phyloP scores from a whole-genome alignment of 2,329 filamentous ascomycete genomes.

The Helicocarpus griseus region DNA sequence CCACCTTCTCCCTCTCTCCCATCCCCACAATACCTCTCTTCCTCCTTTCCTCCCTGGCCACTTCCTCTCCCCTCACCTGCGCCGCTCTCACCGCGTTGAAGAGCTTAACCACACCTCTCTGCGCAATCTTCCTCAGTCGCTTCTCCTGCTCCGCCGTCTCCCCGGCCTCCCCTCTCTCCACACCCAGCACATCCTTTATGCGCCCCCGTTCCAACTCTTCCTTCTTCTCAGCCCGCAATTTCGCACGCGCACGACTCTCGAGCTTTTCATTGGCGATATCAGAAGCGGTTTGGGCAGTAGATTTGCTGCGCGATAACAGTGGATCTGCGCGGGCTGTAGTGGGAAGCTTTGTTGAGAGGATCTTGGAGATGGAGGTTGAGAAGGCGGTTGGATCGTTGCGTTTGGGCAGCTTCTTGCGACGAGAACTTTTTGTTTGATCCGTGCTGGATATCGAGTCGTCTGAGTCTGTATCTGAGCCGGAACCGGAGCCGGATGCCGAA shows the following conservation, averaged over 20 bases:
- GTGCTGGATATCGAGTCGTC: constrained; percentile 29
- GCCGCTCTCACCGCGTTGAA: constrained; percentile 93
- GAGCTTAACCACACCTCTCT: constrained; percentile 87
- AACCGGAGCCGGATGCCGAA: constrained; percentile 23
- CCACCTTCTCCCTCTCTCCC: constrained; percentile 69
- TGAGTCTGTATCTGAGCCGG: constrained; percentile 25
- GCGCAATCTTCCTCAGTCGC: constrained; percentile 73
- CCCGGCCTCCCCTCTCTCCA: constrained; percentile 45
- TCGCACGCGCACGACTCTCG: constrained; percentile 68
- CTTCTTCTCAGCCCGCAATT: constrained; percentile 71
- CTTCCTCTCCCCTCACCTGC: constrained; percentile 77
- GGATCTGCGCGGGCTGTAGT: constrained; percentile 75
- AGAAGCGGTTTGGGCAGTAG: constrained; percentile 61
- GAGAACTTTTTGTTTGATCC: constrained; percentile 26
- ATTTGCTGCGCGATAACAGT: constrained; percentile 74
- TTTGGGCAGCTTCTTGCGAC: constrained; percentile 43
- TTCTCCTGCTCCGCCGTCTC: constrained; percentile 61
- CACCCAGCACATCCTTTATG: constrained; percentile 71
- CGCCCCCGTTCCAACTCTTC: constrained; percentile 75
- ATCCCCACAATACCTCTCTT: constrained; percentile 69
- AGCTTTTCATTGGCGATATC: constrained; percentile 66
- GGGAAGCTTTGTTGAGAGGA: constrained; percentile 80
- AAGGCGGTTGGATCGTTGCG: constrained; percentile 88
- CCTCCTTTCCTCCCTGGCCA: constrained; percentile 55
- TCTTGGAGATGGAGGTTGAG: constrained; percentile 85